These are phyloP conservation scores for Colletotrichum orbiculare DNA, from an alignment of 2,329 filamentous ascomycete species.

Conservation along the genomic window DNA sequence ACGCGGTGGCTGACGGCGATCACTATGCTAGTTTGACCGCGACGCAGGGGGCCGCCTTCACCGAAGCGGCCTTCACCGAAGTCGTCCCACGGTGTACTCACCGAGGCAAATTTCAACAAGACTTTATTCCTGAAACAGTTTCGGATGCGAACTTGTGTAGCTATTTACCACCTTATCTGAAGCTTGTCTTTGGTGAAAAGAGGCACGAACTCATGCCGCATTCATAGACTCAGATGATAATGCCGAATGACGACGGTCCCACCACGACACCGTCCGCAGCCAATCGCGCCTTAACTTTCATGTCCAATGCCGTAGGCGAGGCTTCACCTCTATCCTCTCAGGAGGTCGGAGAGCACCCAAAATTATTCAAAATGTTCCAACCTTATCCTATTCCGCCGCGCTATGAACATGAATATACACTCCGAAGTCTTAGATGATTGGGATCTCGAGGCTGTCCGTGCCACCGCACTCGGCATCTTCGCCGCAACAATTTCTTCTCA, in stretches of 20 bases:
- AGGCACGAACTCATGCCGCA: neutral
- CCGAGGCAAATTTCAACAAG: neutral
- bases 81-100: rapidly evolving
- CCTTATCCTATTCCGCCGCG: conserved; percentile 54
- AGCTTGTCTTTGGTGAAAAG: neutral
- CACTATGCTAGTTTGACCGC: too few relatives aligned
- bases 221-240: neutral
- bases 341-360: neutral
- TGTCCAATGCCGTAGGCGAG: conserved; percentile 9
- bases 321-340: conserved; percentile 21
- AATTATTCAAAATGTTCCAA: conserved; percentile 48
- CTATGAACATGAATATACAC: conserved; percentile 54
- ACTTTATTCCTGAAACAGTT: too few relatives aligned
- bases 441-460: conserved; percentile 49
- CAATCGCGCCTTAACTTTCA: conserved; percentile 6
- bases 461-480: conserved; percentile 54
- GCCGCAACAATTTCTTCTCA: conserved; percentile 48
- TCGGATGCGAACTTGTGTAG: too few relatives aligned
- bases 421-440: conserved; percentile 37
- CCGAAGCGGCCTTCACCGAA: neutral
- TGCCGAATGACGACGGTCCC: conserved; percentile 28
- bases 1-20: too few relatives aligned
- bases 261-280: conserved; percentile 5
- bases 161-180: conserved; percentile 2
- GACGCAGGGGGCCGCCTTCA: neutral